Conservation (phyloP, 805 yeast species). For the Saccharomyces jurei region DNA sequence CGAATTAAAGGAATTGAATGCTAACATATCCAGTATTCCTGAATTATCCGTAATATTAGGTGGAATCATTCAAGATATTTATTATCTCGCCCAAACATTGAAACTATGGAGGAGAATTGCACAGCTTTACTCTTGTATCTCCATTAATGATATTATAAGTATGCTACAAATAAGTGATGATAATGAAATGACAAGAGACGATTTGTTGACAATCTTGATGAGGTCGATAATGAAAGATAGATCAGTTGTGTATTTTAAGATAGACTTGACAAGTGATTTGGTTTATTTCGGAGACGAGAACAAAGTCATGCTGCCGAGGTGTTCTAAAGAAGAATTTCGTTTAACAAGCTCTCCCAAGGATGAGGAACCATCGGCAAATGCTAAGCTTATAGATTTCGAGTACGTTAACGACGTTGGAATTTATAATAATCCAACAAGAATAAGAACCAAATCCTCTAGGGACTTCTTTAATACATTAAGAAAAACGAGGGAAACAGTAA, state of each 20-base stretch:
- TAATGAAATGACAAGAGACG: slow-evolving; percentile 14
- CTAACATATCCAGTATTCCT: slow-evolving; percentile 8
- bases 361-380: neutral
- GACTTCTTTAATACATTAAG: slow-evolving; percentile 16
- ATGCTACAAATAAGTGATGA: slow-evolving; percentile 8
- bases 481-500: slow-evolving; percentile 5
- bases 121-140: slow-evolving; percentile 23
- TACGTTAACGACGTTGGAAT: slow-evolving; percentile 20
- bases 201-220: slow-evolving; percentile 24
- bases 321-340: slow-evolving; percentile 8
- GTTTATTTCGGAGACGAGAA: slow-evolving; percentile 24
- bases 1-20: slow-evolving; percentile 9
- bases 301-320: slow-evolving; percentile 12
- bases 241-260: slow-evolving; percentile 23
- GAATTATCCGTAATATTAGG: slow-evolving; percentile 5
- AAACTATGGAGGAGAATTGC: slow-evolving; percentile 24
- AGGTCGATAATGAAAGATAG: slow-evolving; percentile 21
- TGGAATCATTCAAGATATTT: slow-evolving; percentile 10
- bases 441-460: slow-evolving; percentile 3
- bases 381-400: slow-evolving; percentile 9
- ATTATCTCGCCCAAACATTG: slow-evolving; percentile 13
- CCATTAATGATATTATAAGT: slow-evolving; percentile 18
- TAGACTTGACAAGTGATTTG: slow-evolving; percentile 22
- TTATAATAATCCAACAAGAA: slow-evolving; percentile 11
- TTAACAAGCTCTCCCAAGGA: neutral